phyloP scores from a whole-genome alignment of 345 rosid genomes.

The Citrus trifoliata region DNA sequence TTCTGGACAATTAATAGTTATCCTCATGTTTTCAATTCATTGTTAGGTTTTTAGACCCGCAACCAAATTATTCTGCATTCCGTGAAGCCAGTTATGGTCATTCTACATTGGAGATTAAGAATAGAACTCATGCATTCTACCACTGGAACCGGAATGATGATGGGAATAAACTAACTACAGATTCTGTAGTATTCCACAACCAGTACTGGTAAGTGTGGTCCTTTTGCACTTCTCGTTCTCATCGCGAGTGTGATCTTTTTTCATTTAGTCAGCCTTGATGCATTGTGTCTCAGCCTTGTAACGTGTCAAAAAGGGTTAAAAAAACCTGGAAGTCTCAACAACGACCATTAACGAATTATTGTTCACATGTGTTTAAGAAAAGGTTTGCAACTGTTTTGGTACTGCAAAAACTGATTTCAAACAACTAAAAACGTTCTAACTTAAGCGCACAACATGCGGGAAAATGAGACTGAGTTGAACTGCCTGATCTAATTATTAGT shows the following conservation, averaged over 20 bases:
- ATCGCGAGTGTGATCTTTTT: neutral
- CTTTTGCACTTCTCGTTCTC: neutral
- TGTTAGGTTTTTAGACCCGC: constrained; percentile 42
- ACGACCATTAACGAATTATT: neutral
- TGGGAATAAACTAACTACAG: constrained; percentile 32
- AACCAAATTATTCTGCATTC: constrained; percentile 55
- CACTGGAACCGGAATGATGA: constrained; percentile 58
- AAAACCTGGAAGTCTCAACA: neutral
- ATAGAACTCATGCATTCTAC: constrained; percentile 48
- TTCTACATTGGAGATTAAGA: constrained; percentile 49
- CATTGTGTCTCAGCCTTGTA: neutral
- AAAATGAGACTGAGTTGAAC: neutral
- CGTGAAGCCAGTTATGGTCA: constrained; percentile 66
- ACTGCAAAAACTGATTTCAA: neutral
- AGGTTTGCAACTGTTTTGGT: neutral
- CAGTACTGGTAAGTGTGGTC: constrained; percentile 30
- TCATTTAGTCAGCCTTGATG: neutral
- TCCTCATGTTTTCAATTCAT: neutral
- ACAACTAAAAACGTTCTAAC: neutral
- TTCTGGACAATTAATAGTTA: neutral
- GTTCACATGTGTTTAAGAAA: neutral
- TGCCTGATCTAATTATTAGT: neutral
- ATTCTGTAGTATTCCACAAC: constrained; percentile 37
- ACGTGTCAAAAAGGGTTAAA: neutral
- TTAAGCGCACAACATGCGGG: neutral